A percentile compares a stretch with the other conserved stretches of the same genome.
Conservation (phyloP, 169 alveolate species). For the Perkinsus olseni region DNA sequence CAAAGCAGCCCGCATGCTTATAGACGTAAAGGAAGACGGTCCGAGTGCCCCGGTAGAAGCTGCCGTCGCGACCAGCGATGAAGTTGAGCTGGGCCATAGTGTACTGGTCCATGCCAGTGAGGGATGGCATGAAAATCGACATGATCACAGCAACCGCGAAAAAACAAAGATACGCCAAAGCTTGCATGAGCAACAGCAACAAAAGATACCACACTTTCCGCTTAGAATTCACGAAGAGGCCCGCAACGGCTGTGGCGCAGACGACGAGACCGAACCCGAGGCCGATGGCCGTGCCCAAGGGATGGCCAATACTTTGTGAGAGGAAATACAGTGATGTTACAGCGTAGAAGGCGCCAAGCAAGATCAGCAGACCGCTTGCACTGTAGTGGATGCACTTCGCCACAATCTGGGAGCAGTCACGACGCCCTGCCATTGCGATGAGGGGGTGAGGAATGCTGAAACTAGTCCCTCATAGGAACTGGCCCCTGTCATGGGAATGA, state of each 20-base stretch:
- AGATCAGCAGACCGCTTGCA: not conserved
- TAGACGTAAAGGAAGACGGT: not conserved
- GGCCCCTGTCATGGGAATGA: too few species aligned
- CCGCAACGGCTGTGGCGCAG: not conserved
- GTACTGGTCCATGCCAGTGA: not conserved
- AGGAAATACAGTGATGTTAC: not conserved
- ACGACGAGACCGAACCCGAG: not conserved
- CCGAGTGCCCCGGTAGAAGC: not conserved
- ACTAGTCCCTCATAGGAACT: too few species aligned
- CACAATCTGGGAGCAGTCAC: not conserved
- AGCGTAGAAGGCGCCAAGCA: not conserved
- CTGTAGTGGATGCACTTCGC: not conserved
- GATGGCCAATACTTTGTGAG: not conserved
- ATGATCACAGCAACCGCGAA: not conserved
- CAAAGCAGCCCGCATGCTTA: not conserved
- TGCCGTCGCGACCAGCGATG: not conserved
- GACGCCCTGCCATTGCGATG: too few species aligned
- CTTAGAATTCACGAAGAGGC: not conserved
- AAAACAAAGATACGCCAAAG: not conserved
- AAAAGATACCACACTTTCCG: not conserved
- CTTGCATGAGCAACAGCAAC: not conserved
- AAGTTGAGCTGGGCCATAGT: not conserved
- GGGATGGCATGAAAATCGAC: not conserved
- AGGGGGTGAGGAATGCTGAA: too few species aligned
- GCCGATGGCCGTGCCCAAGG: not conserved